Base-by-base conservation (phyloP, 805 yeast genomes). In the Suhomyces vadensis region DNA sequence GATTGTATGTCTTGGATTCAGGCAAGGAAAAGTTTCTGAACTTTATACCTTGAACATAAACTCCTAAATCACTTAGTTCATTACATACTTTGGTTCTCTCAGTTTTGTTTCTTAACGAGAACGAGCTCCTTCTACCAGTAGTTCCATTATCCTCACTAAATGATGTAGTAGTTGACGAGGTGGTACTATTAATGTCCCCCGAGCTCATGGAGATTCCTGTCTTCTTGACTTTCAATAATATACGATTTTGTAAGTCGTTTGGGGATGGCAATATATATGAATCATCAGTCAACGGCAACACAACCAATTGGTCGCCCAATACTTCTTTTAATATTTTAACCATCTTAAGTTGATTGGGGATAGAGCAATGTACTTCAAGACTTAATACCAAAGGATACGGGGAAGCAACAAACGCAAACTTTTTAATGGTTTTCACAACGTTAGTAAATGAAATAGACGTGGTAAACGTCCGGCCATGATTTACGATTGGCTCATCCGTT, bases 381-480 rank as follows among this genome's bases (percentile, higher is more conserved):
- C 97, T 90, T 11, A 94, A 55, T 6, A 94, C 84, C 31, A 94
- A 69, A 0, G 99, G 99, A 44, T 75, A 84, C 1, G 94, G 91
- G 0, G 97, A 78, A 0, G 90, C 73, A n/a, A 87, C 81, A 59
- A 95, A 94, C 0, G 96, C 95, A 61, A 88, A 88, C 60, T 88
- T 87, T 53, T 83, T 76, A 8, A 95, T 80, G 0, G 89, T 79
- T 29, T 77, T 78, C 3, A 89, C 63, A 2, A 90, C 97, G 51
- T 82, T 83, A 8, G 69, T 61, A 23, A 92, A 75, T 1, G 81
- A 78, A 8, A 92, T 79, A 1, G 92, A 79, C 0, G 83, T 74
- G 0, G 98, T 88, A 49, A 94, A 79, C 0, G 96, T 81, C 39
- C 84, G 68, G 0, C 99, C 99, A 63, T 94, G 99, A 22, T 86